These are phyloP conservation scores for Phytophthora europaea DNA, from an alignment of 352 stramenopile species.

Conservation along the genomic window DNA sequence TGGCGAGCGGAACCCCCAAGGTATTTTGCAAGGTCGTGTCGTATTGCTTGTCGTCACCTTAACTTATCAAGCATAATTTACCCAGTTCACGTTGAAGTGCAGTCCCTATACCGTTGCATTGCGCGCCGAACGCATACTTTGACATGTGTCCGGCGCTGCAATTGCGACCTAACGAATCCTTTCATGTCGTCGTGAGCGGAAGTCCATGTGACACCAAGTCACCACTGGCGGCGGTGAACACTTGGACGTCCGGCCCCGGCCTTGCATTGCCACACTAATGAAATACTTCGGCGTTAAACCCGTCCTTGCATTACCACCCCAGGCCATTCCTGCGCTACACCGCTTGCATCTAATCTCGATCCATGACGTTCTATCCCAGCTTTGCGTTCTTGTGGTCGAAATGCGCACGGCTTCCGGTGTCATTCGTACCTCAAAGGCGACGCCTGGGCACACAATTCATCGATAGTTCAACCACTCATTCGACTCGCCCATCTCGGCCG, in stretches of 20 bases:
- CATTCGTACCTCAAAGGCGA: not conserved
- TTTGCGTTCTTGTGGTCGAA: constrained; percentile 27
- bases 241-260: constrained; percentile 1
- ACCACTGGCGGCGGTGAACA: not conserved
- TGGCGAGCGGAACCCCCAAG: not conserved
- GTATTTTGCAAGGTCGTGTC: constrained; percentile 4
- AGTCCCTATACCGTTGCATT: not conserved
- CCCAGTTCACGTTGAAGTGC: not conserved
- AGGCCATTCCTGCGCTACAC: constrained; percentile 8
- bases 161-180: constrained; percentile 3
- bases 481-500: constrained; percentile 19
- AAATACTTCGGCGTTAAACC: constrained; percentile 29
- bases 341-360: constrained; percentile 23
- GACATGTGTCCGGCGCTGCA: constrained; percentile 4
- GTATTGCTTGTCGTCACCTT: constrained; percentile 9
- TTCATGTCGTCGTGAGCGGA: not conserved
- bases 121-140: not conserved
- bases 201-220: not conserved
- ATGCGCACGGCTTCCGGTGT: constrained; percentile 23
- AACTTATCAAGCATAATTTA: constrained; percentile 26
- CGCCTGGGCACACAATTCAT: constrained; percentile 2
- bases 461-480: constrained; percentile 29
- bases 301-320: constrained; percentile 22
- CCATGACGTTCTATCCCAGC: constrained; percentile 6
- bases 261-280: constrained; percentile 33